A percentile compares a stretch with the other conserved stretches of the same genome.
Evolutionary conservation across 2,329 filamentous ascomycete species (phyloP).

Genomic region (Proliferodiscus dingleyae): DNA sequence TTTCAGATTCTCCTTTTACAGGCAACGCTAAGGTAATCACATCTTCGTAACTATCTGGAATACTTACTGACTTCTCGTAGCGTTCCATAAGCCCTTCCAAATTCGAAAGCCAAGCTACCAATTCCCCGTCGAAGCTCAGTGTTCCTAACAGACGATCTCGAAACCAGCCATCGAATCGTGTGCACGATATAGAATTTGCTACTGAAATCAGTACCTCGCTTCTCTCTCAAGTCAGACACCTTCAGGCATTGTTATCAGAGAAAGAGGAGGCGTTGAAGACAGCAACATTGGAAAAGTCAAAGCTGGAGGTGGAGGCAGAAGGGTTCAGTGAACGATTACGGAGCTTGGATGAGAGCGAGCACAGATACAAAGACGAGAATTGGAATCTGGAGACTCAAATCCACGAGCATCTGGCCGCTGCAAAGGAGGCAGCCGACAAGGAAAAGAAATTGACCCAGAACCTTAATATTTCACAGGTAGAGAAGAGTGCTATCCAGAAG

Average conservation of each 20-base stretch:
- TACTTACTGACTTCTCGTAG: constrained; percentile 38
- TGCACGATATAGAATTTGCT: constrained; percentile 97
- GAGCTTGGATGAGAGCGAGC: constrained; percentile 85
- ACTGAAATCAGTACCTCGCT: constrained; percentile 95
- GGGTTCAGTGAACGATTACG: constrained; percentile 74
- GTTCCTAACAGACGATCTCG: constrained; percentile 83
- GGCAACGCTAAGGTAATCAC: constrained; percentile 41
- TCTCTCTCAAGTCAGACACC: constrained; percentile 85
- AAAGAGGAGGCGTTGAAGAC: constrained; percentile 81
- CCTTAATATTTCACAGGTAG: constrained; percentile 63
- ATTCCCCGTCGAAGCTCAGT: constrained; percentile 82
- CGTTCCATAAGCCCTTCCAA: constrained; percentile 68
- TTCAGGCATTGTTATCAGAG: constrained; percentile 80
- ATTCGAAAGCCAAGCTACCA: constrained; percentile 78
- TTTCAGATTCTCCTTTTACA: constrained; percentile 39
- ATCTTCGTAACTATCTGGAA: constrained; percentile 6
- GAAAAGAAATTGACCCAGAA: constrained; percentile 76
- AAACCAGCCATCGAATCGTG: constrained; percentile 81
- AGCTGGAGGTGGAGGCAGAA: constrained; percentile 78
- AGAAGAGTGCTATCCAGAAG: constrained; percentile 74
- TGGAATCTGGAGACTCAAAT: constrained; percentile 94
- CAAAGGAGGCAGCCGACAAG: constrained; percentile 73
- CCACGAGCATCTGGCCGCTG: constrained; percentile 71
- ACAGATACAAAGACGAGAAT: constrained; percentile 96
- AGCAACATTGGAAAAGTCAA: constrained; percentile 67